Evolutionary conservation across 345 rosid species (phyloP), one percentile per base, ranked within the genome.

Genomic region (Salix suchowensis): DNA sequence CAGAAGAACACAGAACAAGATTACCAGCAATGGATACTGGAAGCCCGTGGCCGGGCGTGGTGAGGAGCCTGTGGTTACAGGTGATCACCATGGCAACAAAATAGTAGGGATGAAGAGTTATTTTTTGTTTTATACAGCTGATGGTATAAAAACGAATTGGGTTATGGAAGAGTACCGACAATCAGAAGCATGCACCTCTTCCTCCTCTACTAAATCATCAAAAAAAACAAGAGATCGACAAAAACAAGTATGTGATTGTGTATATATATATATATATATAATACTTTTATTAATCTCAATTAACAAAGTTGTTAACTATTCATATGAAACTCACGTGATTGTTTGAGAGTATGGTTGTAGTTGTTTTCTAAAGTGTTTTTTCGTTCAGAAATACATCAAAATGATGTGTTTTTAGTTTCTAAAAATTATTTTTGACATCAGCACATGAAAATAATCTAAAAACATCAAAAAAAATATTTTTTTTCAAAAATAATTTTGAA

Each of bases 131-230:
- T 84, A 87, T 77, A 60, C 86, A 5, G 97, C 93, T 15, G 91
- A 90, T 77, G 89, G 81, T 10, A 72, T 74, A 24, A 88, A 86
- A 77, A 88, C 97, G 23, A 89, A 89, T 46, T 95, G 98, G 98
- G 30, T 90, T 39, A 86, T 95, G 94, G 92, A 95, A 58, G 97
- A 95, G 76, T 95, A 88, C 69, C 85, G 92, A 24, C 95, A 91
- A 64, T 83, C 87, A 0, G 88, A 81, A 77, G 78, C 81, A 2
- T 76, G 80, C 70, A 77, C 89, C 60, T 71, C 82, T 50, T n/a
- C 81, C 69, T 76, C 78, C 7, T 76, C 80, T 65, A 77, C 80
- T 65, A 82, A 80, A 73, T 82, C 97, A 48, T 89, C 95, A 58
- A 94, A 84, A 85, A 82, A 84, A 85, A 82, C 88, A 80, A 80